Conservation (phyloP, 2,329 filamentous ascomycete species). For the Xylariales sp. region DNA sequence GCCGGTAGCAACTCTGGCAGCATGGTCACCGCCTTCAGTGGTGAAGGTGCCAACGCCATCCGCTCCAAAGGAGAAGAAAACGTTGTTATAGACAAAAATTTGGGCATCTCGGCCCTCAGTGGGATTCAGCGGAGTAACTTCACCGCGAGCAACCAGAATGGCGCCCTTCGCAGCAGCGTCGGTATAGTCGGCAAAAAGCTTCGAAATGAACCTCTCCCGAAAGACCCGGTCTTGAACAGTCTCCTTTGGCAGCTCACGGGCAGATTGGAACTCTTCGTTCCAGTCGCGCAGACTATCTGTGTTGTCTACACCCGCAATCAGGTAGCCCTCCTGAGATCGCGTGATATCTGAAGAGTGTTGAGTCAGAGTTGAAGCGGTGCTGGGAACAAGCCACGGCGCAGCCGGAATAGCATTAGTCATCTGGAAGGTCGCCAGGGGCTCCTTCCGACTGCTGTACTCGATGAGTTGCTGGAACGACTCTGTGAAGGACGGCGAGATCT, state of each 20-base stretch:
- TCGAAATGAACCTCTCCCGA: slow-evolving; percentile 87
- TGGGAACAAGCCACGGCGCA: slow-evolving; percentile 84
- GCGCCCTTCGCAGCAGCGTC: slow-evolving; percentile 91
- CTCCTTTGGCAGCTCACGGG: slow-evolving; percentile 88
- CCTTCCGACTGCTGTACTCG: slow-evolving; percentile 78
- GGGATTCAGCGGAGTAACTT: slow-evolving; percentile 90
- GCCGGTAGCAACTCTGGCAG: slow-evolving; percentile 88
- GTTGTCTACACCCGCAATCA: slow-evolving; percentile 87
- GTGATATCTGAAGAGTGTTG: slow-evolving; percentile 79
- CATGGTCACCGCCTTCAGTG: slow-evolving; percentile 93
- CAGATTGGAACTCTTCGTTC: slow-evolving; percentile 99
- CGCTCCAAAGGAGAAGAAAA: slow-evolving; percentile 98
- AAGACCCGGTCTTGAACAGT: slow-evolving; percentile 94
- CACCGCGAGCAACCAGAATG: slow-evolving; percentile 85
- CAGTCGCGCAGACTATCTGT: slow-evolving; percentile 93
- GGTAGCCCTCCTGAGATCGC: slow-evolving; percentile 85
- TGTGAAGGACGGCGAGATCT: slow-evolving; percentile 80
- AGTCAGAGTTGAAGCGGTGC: slow-evolving; percentile 57
- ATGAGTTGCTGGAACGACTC: slow-evolving; percentile 73
- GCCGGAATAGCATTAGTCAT: slow-evolving; percentile 92
- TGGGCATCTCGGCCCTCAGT: slow-evolving; percentile 90
- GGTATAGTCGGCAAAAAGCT: slow-evolving; percentile 96
- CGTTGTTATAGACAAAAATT: slow-evolving; percentile 99
- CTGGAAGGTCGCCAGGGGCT: slow-evolving; percentile 89
- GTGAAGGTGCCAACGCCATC: slow-evolving; percentile 97